Conservation (phyloP, 177 flowering plant species). For the Vitis hybrid region DNA sequence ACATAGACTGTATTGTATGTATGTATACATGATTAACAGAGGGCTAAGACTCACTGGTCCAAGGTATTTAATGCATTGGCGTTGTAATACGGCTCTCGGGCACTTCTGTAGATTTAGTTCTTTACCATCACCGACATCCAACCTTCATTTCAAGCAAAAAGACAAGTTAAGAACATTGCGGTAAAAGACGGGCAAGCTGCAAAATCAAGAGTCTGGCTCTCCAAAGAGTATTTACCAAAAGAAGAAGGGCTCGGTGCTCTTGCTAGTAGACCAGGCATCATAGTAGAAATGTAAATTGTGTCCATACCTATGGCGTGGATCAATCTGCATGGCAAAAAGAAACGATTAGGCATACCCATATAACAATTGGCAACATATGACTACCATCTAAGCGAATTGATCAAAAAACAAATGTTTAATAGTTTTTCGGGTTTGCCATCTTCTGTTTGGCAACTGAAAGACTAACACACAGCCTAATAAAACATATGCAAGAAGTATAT, state of each 20-base stretch:
- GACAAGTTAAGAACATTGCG: neutral
- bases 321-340: slow-evolving; percentile 31
- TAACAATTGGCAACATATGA: no score
- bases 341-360: neutral
- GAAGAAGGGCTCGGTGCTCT: slow-evolving; percentile 58
- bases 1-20: no score
- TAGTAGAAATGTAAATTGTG: slow-evolving; percentile 59
- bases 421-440: neutral
- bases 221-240: slow-evolving; percentile 38
- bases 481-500: neutral
- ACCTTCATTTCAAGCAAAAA: slow-evolving; percentile 28
- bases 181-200: neutral
- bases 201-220: no score
- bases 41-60: slow-evolving; percentile 30
- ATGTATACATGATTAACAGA: neutral
- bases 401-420: neutral
- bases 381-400: no score
- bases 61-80: slow-evolving; percentile 49
- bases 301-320: slow-evolving; percentile 63
- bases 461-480: neutral
- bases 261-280: slow-evolving; percentile 42
- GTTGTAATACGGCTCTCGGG: slow-evolving; percentile 28
- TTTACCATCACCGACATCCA: slow-evolving; percentile 59
- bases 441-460: no score
- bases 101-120: slow-evolving; percentile 35